phyloP scores from a whole-genome alignment of 1,284 basidiomycete genomes.

The Heliocybe sulcata region DNA sequence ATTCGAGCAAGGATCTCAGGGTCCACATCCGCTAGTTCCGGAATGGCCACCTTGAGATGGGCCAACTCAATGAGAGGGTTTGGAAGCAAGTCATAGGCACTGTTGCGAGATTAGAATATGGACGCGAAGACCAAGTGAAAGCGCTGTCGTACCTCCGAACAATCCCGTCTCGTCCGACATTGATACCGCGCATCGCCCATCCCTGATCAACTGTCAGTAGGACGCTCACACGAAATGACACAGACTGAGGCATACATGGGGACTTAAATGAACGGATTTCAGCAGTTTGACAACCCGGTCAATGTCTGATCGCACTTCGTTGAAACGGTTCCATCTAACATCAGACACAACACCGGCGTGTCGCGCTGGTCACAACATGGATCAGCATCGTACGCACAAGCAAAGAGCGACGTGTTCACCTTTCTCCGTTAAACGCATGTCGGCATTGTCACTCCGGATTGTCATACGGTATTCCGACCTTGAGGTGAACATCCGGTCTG shows the following conservation, averaged over 20 bases:
- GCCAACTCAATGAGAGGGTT: conserved; percentile 49
- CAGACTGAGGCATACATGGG: conserved; percentile 42
- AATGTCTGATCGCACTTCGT: conserved; percentile 41
- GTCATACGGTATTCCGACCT: conserved; percentile 87
- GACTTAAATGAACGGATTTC: conserved; percentile 40
- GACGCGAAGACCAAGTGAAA: neutral
- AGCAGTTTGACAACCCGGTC: conserved; percentile 43
- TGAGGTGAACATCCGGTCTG: conserved; percentile 91
- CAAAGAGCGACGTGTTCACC: conserved; percentile 32
- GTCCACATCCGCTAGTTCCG: conserved; percentile 46
- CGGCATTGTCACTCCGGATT: conserved; percentile 84
- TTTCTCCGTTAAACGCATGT: conserved; percentile 70
- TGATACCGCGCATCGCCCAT: conserved; percentile 53
- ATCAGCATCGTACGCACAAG: neutral
- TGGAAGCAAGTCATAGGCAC: conserved; percentile 73
- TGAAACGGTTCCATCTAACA: conserved; percentile 52
- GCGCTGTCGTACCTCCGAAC: conserved; percentile 41
- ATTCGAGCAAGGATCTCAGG: conserved; percentile 52
- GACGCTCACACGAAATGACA: neutral
- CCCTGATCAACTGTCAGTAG: conserved; percentile 24
- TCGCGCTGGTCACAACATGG: conserved; percentile 30
- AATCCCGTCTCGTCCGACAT: conserved; percentile 53
- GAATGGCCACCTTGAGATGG: conserved; percentile 42
- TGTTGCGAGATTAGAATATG: conserved; percentile 17
- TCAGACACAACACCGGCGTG: conserved; percentile 56